Conservation (phyloP, 176 grass and related monocot species). For the Oryza glaberrima region DNA sequence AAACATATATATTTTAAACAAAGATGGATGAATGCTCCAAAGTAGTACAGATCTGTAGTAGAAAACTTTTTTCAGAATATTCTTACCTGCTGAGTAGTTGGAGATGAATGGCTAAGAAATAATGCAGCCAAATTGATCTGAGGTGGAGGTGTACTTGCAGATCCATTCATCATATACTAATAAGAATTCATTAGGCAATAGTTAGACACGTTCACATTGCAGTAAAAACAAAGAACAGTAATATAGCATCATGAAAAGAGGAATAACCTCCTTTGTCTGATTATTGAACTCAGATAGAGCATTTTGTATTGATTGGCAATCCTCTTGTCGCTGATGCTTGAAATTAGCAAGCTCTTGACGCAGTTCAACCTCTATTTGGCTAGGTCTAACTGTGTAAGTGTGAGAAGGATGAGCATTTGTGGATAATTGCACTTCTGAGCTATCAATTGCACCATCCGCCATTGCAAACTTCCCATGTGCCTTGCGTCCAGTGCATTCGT, state of each 20-base stretch:
- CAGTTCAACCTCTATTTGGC: background rate
- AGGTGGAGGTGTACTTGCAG: background rate
- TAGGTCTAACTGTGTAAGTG: background rate
- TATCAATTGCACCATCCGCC: constrained; percentile 1
- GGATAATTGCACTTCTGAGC: background rate
- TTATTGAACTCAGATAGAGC: too few species aligned
- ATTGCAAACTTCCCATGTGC: constrained; percentile 19
- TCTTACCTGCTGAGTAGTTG: too few species aligned
- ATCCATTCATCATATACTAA: background rate
- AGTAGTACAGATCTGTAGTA: too few species aligned
- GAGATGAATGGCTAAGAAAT: background rate
- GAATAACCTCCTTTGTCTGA: too few species aligned
- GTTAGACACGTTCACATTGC: background rate
- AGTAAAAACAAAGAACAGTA: background rate
- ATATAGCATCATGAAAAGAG: too few species aligned
- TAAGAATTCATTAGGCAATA: background rate
- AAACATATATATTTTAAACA: too few species aligned
- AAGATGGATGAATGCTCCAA: too few species aligned
- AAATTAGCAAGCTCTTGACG: background rate
- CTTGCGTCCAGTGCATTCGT: constrained; percentile 1
- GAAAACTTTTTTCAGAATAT: too few species aligned
- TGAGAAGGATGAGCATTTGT: constrained; percentile 10
- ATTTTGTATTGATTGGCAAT: background rate
- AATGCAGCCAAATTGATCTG: constrained; percentile 3
- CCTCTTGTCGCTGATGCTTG: background rate